Evolutionary conservation across 1,284 basidiomycete genomes (phyloP), one percentile per base, ranked within the genome.

Genomic region (Porphyrellus sp.): DNA sequence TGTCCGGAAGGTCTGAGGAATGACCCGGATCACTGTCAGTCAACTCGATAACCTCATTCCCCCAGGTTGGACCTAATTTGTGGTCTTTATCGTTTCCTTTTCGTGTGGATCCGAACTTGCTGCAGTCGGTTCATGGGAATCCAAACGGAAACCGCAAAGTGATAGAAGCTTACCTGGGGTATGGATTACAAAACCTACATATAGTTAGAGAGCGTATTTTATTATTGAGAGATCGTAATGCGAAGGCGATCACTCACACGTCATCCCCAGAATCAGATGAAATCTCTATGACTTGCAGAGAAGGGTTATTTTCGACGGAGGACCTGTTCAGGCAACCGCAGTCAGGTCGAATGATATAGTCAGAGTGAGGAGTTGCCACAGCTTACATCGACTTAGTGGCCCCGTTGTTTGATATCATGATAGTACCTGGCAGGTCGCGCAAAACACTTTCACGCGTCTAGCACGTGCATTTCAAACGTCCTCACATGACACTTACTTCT

Each of bases 211-310:
- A 33, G 1, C 12, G 28, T 23, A 16, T n/a, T n/a, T n/a, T n/a
- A 30, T 28, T 8, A 25, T 7, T 1, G 16, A 20, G 18, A 9
- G 3, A 15, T 24, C 39, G 1, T 13, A 30, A 28, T 23, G n/a
- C 38, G 3, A 40, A 20, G 23, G 45, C 5, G 20, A 31, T 15
- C 3, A 41, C 65, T 46, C 51, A 70, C 66, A 55, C 58, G 24
- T 75, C 67, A 5, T 76, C 72, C 46, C 77, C 76, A 43, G 74
- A 78, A 30, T 60, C 65, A 33, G 81, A 82, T 11, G 80, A 80
- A 61, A 83, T 77, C 56, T 81, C 78, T 51, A 84, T 79, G 18
- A 82, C 64, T 42, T 72, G 64, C 23, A 58, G 52, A 27, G 54
- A n/a, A 7, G 51, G 38, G 31, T 18, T 27, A 20, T 25, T 35